Percentiles rank a stretch among this genome's conserved stretches.
These are phyloP conservation scores for Dalbergia cultrata DNA, from an alignment of 306 rosid species.

Conservation along the genomic window DNA sequence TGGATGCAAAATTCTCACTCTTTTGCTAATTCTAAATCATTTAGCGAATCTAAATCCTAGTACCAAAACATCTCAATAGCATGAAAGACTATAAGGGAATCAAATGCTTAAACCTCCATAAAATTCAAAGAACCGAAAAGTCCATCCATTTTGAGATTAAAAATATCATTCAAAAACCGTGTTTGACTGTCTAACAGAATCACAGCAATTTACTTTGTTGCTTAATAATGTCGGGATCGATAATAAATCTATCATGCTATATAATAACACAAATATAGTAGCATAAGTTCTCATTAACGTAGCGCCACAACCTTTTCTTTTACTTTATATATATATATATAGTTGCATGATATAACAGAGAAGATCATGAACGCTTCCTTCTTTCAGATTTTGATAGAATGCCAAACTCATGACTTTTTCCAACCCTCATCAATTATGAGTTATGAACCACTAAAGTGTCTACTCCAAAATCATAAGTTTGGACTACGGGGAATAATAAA, in stretches of 20 bases:
- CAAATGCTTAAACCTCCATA: constrained; percentile 36
- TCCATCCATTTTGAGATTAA: not conserved
- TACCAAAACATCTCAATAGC: constrained; percentile 37
- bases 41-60: not conserved
- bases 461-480: constrained; percentile 25
- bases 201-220: constrained; percentile 8
- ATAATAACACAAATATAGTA: not conserved
- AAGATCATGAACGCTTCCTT: constrained; percentile 22
- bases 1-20: constrained; percentile 32
- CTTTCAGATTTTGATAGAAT: constrained; percentile 27
- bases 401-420: constrained; percentile 13
- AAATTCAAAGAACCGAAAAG: constrained; percentile 34
- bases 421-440: not conserved
- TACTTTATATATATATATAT: not conserved
- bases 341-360: constrained; percentile 5
- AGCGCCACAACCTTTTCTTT: constrained; percentile 26
- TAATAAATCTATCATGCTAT: constrained; percentile 10
- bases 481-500: constrained; percentile 46
- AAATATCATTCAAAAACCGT: constrained; percentile 20
- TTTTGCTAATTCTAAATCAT: not conserved
- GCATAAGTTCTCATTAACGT: constrained; percentile 15
- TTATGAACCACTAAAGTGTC: constrained; percentile 28
- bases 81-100: constrained; percentile 37
- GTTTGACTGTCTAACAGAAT: constrained; percentile 37
- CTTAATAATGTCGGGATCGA: not conserved